Base-by-base conservation (phyloP, 345 rosid species). In the Lumnitzera racemosa region DNA sequence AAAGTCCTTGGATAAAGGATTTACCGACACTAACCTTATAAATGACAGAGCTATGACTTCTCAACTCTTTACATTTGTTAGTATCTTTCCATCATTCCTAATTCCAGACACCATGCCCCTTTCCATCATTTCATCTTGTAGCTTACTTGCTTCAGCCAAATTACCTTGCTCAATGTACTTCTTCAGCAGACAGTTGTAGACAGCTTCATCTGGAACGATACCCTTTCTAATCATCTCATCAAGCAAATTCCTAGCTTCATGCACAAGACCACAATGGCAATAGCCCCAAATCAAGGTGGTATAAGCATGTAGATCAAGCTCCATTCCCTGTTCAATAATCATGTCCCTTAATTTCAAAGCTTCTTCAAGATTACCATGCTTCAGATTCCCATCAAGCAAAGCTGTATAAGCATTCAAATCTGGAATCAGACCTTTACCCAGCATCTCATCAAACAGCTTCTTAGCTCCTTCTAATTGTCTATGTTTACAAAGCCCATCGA, bases 401-500 rank as follows among this genome's bases (percentile, higher is more conserved):
- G 82, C 74, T n/a, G 91, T 84, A 76, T 81, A 82, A 2, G 77
- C 85, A 24, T 56, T 58, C 70, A 54, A 77, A 73, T 87, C 91
- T 14, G 83, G 85, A 76, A 69, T 41, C 64, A 81, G 53, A 55
- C 71, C 67, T 58, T 72, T 74, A 27, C 64, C 69, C 49, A 59
- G 72, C 84, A 84, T 84, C 70, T 83, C 75, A 49, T 70, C 64
- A 48, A 79, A 84, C 52, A 79, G 67, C 53, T 67, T 61, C 67
- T 78, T 81, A 10, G 83, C 91, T 10, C 68, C 83, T 65, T 76
- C 82, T 13, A 81, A 59, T 64, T 69, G 71, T 70, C 77, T 79
- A 55, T 69, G 78, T 76, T 84, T 87, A 78, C 87, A 82, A 27
- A 87, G 83, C 61, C 87, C 91, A 57, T 87, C 95, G 67, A 87